Evolutionary conservation across 768 basidiomycete species (phyloP).

Genomic region (Phanerodontia chrysosporium): DNA sequence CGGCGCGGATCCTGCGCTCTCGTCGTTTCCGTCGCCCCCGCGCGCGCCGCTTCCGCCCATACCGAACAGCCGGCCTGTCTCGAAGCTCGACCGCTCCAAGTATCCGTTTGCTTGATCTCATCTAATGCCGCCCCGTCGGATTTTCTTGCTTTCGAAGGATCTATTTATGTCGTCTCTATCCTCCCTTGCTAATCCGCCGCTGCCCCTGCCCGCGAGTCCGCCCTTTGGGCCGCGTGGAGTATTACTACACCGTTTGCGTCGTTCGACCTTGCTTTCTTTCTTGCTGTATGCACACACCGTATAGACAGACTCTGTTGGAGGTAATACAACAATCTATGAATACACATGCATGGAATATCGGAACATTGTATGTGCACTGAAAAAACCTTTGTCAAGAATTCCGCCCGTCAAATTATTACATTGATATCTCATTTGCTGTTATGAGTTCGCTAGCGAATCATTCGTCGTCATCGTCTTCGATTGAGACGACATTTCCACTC

Average conservation of each 20-base stretch:
- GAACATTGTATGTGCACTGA: background rate
- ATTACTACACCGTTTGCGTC: background rate
- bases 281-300: background rate
- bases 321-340: background rate
- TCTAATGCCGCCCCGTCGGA: background rate
- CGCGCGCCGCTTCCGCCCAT: conserved; percentile 17
- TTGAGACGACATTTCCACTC: conserved; percentile 10
- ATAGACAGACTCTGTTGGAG: background rate
- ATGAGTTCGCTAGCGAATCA: background rate
- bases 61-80: conserved; percentile 17
- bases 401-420: no score
- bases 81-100: conserved; percentile 27
- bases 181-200: background rate
- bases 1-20: conserved; percentile 23
- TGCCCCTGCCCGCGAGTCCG: background rate
- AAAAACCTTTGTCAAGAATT: background rate
- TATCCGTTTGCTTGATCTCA: conserved; percentile 25
- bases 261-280: background rate
- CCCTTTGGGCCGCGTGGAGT: background rate
- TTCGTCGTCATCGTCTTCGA: conserved; percentile 8
- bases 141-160: background rate
- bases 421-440: no score
- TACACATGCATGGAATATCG: background rate
- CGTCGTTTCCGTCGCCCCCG: conserved; percentile 31
- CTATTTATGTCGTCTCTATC: background rate